These are phyloP conservation scores for Aspergillus udagawae DNA, from an alignment of 2,329 filamentous ascomycete species.

Conservation along the genomic window DNA sequence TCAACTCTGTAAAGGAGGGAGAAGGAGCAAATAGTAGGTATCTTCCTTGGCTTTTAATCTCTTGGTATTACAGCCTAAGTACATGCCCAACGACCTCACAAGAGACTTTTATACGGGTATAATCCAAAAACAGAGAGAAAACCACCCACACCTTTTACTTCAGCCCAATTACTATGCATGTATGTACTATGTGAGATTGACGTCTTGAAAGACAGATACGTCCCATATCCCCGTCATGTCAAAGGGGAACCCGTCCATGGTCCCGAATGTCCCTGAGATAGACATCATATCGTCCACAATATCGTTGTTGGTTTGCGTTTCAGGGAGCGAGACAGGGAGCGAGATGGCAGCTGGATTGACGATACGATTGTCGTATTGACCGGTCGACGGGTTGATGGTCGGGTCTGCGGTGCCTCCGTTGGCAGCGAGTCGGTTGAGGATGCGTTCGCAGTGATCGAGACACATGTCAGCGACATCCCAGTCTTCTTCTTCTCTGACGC, in stretches of 20 bases:
- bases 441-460: conserved; percentile 47
- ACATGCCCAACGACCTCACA: not conserved
- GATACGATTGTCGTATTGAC: conserved; percentile 23
- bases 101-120: not conserved
- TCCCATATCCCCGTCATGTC: conserved; percentile 47
- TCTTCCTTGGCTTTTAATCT: not conserved
- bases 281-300: conserved; percentile 47
- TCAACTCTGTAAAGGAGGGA: not conserved
- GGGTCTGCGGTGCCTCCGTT: conserved; percentile 14
- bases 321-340: conserved; percentile 40
- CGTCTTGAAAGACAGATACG: conserved; percentile 40
- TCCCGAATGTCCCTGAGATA: conserved; percentile 43
- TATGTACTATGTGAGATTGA: conserved; percentile 22
- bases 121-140: not conserved
- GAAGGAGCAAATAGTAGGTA: not conserved
- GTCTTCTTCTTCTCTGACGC: conserved; percentile 47
- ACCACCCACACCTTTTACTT: not conserved
- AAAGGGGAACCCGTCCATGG: conserved; percentile 45
- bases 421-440: conserved; percentile 39
- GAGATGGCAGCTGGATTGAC: conserved; percentile 38
- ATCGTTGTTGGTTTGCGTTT: conserved; percentile 43
- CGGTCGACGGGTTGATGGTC: conserved; percentile 11
- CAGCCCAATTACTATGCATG: not conserved
- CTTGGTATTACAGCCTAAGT: not conserved
- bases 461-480: conserved; percentile 56